These are phyloP conservation scores for Vaccinium corymbosum DNA, from an alignment of 148 eudicot species.

Conservation along the genomic window DNA sequence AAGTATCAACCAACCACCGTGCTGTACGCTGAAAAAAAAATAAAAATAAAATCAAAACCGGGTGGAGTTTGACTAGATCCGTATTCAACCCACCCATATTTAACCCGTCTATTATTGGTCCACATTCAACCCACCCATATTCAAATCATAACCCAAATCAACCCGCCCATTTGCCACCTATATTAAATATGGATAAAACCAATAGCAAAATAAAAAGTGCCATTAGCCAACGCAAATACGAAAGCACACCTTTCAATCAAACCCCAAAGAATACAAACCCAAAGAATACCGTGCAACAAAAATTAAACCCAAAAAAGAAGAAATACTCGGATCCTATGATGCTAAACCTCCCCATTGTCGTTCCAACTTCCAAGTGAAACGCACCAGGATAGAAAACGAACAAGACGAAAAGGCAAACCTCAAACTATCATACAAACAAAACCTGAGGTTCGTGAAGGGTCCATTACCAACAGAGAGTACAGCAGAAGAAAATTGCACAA, in stretches of 20 bases:
- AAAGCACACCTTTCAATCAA: background rate
- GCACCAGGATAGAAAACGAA: background rate
- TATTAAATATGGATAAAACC: background rate
- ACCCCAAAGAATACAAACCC: background rate
- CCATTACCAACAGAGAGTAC: background rate
- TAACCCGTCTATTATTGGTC: too few relatives aligned
- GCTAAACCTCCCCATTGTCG: background rate
- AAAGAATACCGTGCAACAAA: background rate
- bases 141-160: too few relatives aligned
- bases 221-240: background rate
- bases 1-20: too few relatives aligned
- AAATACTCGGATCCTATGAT: background rate
- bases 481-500: background rate
- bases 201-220: background rate
- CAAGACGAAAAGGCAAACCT: background rate
- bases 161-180: too few relatives aligned
- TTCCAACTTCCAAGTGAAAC: background rate
- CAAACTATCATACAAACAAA: slow-evolving; percentile 1
- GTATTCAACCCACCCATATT: too few relatives aligned
- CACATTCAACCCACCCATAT: too few relatives aligned
- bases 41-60: too few relatives aligned
- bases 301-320: background rate
- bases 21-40: too few relatives aligned
- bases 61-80: too few relatives aligned
- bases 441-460: background rate